phyloP scores from a whole-genome alignment of 495 filamentous ascomycete species.

The Hypoxylon trugodes region DNA sequence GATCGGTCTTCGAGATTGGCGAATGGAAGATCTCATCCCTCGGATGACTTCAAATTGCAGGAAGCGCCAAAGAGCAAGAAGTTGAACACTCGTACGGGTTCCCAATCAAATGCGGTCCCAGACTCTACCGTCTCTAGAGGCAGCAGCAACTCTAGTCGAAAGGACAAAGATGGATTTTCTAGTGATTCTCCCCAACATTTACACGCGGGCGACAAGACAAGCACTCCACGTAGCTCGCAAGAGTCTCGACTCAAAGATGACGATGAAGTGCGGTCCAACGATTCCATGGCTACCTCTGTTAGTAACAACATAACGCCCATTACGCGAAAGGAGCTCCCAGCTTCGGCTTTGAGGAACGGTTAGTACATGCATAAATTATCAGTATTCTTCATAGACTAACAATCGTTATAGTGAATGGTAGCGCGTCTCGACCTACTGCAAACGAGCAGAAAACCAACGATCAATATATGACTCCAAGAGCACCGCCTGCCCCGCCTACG shows the following conservation, averaged over 20 bases:
- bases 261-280: constrained; percentile 53
- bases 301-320: constrained; percentile 53
- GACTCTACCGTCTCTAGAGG: constrained; percentile 40
- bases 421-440: constrained; percentile 37
- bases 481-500: constrained; percentile 66
- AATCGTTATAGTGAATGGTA: constrained; percentile 48
- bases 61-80: constrained; percentile 77
- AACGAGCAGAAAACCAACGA: constrained; percentile 60
- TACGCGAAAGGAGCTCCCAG: constrained; percentile 57
- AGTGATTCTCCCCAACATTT: constrained; percentile 45
- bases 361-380: constrained; percentile 24
- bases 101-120: constrained; percentile 58
- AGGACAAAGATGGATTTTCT: constrained; percentile 41
- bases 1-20: constrained; percentile 53
- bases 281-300: constrained; percentile 45
- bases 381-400: constrained; percentile 7
- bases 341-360: constrained; percentile 48
- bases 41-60: constrained; percentile 75
- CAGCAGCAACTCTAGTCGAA: constrained; percentile 37
- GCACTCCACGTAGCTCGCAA: constrained; percentile 58
- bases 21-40: constrained; percentile 40
- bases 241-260: constrained; percentile 59
- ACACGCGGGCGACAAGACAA: constrained; percentile 47
- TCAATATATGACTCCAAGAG: constrained; percentile 69
- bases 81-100: constrained; percentile 69